Evolutionary conservation across 2,329 filamentous ascomycete genomes (phyloP).

Genomic region (Westerdykella sp.): DNA sequence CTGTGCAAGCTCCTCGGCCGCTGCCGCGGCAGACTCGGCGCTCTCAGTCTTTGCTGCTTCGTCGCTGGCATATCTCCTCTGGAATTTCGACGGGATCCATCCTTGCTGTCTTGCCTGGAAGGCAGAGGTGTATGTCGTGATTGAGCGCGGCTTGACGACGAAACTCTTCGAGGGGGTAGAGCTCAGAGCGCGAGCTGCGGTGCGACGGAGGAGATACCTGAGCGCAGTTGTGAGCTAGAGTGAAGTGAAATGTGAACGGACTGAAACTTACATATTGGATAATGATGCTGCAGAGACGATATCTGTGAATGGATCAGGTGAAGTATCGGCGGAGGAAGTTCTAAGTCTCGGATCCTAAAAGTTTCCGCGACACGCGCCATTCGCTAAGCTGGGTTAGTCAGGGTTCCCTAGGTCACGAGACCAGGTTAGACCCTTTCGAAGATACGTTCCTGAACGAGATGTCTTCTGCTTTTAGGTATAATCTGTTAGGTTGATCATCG

Average conservation of each 20-base stretch:
- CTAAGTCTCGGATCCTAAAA: background rate
- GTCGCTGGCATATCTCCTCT: conserved; percentile 47
- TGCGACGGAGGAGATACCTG: conserved; percentile 55
- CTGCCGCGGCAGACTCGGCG: conserved; percentile 19
- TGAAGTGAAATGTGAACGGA: background rate
- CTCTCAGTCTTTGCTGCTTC: conserved; percentile 38
- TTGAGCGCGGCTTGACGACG: conserved; percentile 37
- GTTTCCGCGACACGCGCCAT: conserved; percentile 2
- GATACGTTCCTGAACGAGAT: too few species aligned
- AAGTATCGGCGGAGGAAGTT: background rate
- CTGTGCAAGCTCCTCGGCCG: conserved; percentile 29
- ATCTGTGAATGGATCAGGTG: conserved; percentile 1
- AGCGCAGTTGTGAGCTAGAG: background rate
- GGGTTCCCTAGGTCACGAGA: too few species aligned
- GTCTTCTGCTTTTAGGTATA: too few species aligned
- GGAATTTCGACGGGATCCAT: conserved; percentile 37
- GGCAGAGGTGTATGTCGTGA: conserved; percentile 29
- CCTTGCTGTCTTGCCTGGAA: conserved; percentile 33
- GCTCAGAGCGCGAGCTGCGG: conserved; percentile 50
- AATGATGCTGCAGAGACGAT: background rate
- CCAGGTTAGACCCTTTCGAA: too few species aligned
- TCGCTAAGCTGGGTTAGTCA: background rate
- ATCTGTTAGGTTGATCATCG: too few species aligned
- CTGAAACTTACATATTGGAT: background rate
- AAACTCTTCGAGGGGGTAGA: conserved; percentile 42